These are phyloP conservation scores for Verticillium isaacii DNA, from an alignment of 2,329 filamentous ascomycete genomes.

Conservation along the genomic window DNA sequence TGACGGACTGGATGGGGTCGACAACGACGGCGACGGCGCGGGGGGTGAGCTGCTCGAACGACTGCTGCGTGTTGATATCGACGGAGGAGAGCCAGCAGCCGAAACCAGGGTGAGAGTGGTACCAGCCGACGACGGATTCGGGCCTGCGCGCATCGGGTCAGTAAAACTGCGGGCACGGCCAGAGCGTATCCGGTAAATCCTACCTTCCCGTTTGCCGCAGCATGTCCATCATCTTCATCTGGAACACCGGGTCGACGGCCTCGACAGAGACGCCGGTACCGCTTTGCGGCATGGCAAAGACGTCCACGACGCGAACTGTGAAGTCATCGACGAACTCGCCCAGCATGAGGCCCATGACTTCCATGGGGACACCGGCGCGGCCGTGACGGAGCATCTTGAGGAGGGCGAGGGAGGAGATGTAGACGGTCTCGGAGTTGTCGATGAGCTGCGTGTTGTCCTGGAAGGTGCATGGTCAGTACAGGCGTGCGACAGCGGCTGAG, in stretches of 20 bases:
- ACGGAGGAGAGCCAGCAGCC: constrained; percentile 98
- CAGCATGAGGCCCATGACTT: constrained; percentile 99
- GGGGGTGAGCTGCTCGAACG: constrained; percentile 97
- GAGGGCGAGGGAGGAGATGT: constrained; percentile 95
- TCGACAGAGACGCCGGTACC: constrained; percentile 98
- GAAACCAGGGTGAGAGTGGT: constrained; percentile 98
- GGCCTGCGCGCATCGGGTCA: constrained; percentile 50
- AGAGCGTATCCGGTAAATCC: constrained; percentile 19
- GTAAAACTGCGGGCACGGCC: not conserved
- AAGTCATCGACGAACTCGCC: constrained; percentile 99
- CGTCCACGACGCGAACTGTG: constrained; percentile 95
- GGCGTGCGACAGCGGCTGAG: not conserved
- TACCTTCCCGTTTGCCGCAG: constrained; percentile 93
- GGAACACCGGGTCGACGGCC: constrained; percentile 96
- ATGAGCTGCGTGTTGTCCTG: constrained; percentile 89
- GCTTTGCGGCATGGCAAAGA: constrained; percentile 98
- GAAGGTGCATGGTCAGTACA: not conserved
- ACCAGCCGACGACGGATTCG: constrained; percentile 98
- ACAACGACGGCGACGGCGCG: constrained; percentile 97
- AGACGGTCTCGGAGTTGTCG: constrained; percentile 98
- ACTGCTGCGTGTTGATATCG: constrained; percentile 99
- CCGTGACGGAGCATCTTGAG: constrained; percentile 99
- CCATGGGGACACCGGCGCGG: constrained; percentile 96
- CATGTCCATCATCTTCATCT: constrained; percentile 99
- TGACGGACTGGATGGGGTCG: constrained; percentile 97